Evolutionary conservation across 495 filamentous ascomycete genomes (phyloP).

Genomic region (Penicillium soppii): DNA sequence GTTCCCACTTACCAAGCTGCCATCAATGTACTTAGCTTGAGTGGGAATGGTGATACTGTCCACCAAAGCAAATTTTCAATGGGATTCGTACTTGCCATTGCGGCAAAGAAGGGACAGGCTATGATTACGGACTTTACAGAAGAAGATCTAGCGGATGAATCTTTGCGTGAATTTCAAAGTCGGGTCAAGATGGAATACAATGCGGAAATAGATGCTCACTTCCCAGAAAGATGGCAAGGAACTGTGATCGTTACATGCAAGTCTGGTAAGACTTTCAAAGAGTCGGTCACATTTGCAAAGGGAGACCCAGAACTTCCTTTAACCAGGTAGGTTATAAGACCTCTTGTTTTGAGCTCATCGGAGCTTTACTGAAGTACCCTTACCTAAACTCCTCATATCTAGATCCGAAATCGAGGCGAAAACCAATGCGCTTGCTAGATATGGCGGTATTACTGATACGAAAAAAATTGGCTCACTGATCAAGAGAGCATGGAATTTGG

Average conservation of each 20-base stretch:
- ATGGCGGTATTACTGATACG: conserved; percentile 26
- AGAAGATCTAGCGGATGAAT: conserved; percentile 23
- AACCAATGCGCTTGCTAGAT: conserved; percentile 19
- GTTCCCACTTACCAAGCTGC: conserved; percentile 34
- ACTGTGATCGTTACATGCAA: conserved; percentile 31
- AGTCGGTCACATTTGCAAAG: conserved; percentile 31
- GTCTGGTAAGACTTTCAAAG: conserved; percentile 22
- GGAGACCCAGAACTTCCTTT: conserved; percentile 34
- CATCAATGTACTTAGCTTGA: conserved; percentile 31
- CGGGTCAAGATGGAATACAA: conserved; percentile 31
- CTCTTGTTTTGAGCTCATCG: no score
- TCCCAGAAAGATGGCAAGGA: conserved; percentile 33
- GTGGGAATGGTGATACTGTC: conserved; percentile 31
- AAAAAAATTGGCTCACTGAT: conserved; percentile 21
- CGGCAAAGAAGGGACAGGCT: conserved; percentile 35
- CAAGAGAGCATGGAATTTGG: conserved; percentile 28
- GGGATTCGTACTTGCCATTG: conserved; percentile 39
- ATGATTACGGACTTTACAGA: conserved; percentile 39
- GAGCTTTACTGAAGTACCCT: no score
- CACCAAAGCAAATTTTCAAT: conserved; percentile 42
- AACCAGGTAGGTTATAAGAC: conserved; percentile 28
- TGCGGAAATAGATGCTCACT: conserved; percentile 28
- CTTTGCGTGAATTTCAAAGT: conserved; percentile 27
- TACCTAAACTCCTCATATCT: no score
- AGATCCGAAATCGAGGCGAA: conserved; percentile 32